These are phyloP conservation scores for Pneumocystis canis DNA, from an alignment of 1,139 yeast genomes.

Conservation along the genomic window DNA sequence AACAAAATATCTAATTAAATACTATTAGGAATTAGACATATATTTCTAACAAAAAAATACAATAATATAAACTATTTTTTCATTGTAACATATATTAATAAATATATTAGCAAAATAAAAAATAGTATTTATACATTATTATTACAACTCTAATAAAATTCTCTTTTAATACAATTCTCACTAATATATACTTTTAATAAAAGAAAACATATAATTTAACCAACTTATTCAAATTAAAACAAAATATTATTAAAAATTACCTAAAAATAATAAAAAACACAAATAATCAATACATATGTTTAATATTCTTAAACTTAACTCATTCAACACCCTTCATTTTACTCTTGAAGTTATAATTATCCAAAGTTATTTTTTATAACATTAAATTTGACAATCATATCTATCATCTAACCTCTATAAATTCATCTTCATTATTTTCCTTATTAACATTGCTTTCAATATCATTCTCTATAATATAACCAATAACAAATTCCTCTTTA, in stretches of 20 bases:
- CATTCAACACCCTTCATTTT: not conserved
- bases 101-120: too few species aligned
- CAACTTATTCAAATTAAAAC: not conserved
- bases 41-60: too few species aligned
- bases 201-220: not conserved
- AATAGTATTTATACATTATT: too few species aligned
- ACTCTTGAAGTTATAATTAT: not conserved
- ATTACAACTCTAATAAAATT: too few species aligned
- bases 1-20: not conserved
- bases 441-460: not conserved
- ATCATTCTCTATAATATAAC: not conserved
- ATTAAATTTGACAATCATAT: not conserved
- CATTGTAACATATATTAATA: too few species aligned
- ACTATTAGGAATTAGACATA: too few species aligned
- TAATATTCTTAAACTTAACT: not conserved
- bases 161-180: not conserved
- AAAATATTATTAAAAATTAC: not conserved
- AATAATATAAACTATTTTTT: too few species aligned
- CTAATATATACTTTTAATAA: too few species aligned
- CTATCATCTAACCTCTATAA: not conserved
- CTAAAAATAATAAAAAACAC: not conserved
- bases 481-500: not conserved
- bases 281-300: not conserved
- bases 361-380: not conserved
- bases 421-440: not conserved